phyloP scores from a whole-genome alignment of 768 basidiomycete species.

The Pisolithus sp. region DNA sequence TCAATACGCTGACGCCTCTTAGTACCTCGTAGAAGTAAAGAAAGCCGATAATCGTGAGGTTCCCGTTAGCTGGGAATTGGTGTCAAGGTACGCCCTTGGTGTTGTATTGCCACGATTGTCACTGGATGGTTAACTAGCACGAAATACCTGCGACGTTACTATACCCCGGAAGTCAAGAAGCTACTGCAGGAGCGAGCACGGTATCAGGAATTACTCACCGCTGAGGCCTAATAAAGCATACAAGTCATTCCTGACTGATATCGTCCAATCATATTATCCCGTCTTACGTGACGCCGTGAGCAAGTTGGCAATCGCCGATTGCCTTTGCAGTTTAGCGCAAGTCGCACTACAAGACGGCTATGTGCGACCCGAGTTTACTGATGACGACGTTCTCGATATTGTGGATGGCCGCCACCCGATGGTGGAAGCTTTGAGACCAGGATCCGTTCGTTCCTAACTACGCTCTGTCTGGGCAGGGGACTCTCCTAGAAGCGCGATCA shows the following conservation, averaged over 20 bases:
- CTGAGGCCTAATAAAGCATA: conserved; percentile 63
- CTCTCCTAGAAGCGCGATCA: conserved; percentile 52
- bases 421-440: conserved; percentile 68
- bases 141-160: conserved; percentile 64
- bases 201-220: conserved; percentile 64
- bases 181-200: conserved; percentile 70
- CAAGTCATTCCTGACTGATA: conserved; percentile 60
- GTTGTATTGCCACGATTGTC: background rate
- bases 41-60: conserved; percentile 43
- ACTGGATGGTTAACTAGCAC: conserved; percentile 43
- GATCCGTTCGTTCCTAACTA: conserved; percentile 88
- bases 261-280: conserved; percentile 60
- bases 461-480: conserved; percentile 56
- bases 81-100: conserved; percentile 48
- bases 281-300: conserved; percentile 69
- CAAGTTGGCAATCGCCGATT: conserved; percentile 80
- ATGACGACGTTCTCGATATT: conserved; percentile 65
- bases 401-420: conserved; percentile 89
- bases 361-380: conserved; percentile 67
- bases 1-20: background rate
- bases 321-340: conserved; percentile 76
- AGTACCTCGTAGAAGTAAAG: conserved; percentile 81
- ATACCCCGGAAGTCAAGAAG: conserved; percentile 56
- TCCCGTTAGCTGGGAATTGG: conserved; percentile 53
- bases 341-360: conserved; percentile 75